Conservation (phyloP, 2,329 filamentous ascomycete species). For the Scedosporium boydii region DNA sequence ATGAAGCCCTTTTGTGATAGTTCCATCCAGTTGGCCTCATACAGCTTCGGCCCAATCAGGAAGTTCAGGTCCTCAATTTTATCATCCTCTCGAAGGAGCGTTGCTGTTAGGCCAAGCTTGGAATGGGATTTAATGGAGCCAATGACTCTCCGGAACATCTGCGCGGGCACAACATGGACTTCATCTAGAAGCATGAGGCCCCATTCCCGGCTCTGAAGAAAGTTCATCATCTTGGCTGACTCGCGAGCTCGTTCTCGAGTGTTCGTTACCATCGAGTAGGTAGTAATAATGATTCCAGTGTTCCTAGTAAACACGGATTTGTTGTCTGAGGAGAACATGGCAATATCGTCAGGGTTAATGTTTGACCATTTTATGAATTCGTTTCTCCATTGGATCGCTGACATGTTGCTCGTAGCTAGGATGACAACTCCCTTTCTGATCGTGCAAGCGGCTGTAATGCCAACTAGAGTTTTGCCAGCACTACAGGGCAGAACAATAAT, state of each 20-base stretch:
- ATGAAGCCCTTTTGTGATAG: conserved; percentile 95
- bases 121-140: conserved; percentile 89
- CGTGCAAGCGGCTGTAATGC: conserved; percentile 96
- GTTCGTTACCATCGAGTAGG: conserved; percentile 98
- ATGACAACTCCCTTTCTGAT: conserved; percentile 96
- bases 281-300: conserved; percentile 93
- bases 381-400: conserved; percentile 89
- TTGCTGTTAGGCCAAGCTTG: conserved; percentile 90
- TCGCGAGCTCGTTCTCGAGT: conserved; percentile 82
- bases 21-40: conserved; percentile 99
- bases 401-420: conserved; percentile 95
- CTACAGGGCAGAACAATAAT: conserved; percentile 96
- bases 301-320: conserved; percentile 69
- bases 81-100: conserved; percentile 89
- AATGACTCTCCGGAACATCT: conserved; percentile 92
- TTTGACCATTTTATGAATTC: conserved; percentile 99
- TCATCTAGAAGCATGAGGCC: conserved; percentile 95
- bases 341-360: conserved; percentile 82
- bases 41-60: conserved; percentile 91
- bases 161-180: conserved; percentile 93
- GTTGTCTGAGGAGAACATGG: conserved; percentile 92
- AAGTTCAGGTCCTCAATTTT: conserved; percentile 98
- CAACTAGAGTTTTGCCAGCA: conserved; percentile 92
- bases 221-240: conserved; percentile 95
- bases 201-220: conserved; percentile 84